Evolutionary conservation across 1,284 basidiomycete genomes (phyloP), one percentile per base, ranked within the genome.

Genomic region (Austroboletus niveus): DNA sequence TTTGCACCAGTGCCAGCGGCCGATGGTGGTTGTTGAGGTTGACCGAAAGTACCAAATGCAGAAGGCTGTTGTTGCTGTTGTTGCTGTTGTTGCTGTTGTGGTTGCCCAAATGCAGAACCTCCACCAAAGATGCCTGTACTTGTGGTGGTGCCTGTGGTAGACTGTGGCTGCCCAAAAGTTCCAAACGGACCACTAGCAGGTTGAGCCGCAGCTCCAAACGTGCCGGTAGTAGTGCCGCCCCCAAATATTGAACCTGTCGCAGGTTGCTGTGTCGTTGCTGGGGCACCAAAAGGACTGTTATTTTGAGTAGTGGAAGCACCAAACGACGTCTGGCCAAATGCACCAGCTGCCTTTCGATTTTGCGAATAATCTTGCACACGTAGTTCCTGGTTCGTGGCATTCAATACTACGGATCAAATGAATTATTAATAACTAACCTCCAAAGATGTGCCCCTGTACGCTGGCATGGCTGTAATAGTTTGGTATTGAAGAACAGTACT

Each of bases 311-410:
- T 32, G 22, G 69, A 55, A n/a, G 62, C 51, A 27, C 52, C 60
- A 68, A 68, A 65, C 17, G 66, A 57, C 15, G 73, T 56, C 54
- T 75, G 75, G n/a, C 75, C 70, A 48, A 78, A 81, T 34, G 74
- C 69, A 42, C 77, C 76, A 29, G 77, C 77, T 36, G 82, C 85
- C 69, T 89, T 90, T n/a, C 88, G 79, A 47, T 81, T 82, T 68
- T 89, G 87, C 39, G 75, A 70, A 56, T 90, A 91, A 61, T 90
- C 87, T 78, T 90, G 87, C 17, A 76, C 45, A 50, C 87, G 82
- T 34, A 91, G 64, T 76, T 90, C 87, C 87, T 89, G 49, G 34
- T 49, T 38, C 41, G 42, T 14, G 31, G n/a, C 39, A 46, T 27
- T 56, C 24, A 54, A 30, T 34, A 42, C 36, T 20, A 45, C 42